phyloP scores from a whole-genome alignment of 345 rosid genomes.

The Lepidium africanum region DNA sequence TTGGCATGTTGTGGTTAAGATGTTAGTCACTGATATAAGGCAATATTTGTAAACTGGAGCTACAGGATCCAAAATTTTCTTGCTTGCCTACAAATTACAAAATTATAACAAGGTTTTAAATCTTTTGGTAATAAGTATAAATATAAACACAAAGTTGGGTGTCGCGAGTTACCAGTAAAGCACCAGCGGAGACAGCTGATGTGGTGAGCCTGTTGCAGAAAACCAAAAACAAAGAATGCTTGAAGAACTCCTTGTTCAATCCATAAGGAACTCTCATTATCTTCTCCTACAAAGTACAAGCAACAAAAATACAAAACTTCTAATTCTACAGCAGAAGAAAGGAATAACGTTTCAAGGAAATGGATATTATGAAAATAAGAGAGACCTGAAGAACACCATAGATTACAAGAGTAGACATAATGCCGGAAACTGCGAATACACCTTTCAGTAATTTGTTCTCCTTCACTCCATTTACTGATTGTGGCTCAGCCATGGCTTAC shows the following conservation, averaged over 20 bases:
- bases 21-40: slow-evolving; percentile 64
- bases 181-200: slow-evolving; percentile 71
- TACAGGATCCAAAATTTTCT: slow-evolving; percentile 69
- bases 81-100: slow-evolving; percentile 50
- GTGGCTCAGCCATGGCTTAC: slow-evolving; percentile 68
- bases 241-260: slow-evolving; percentile 57
- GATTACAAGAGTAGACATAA: slow-evolving; percentile 89
- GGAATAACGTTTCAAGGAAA: background rate
- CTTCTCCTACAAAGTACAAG: slow-evolving; percentile 53
- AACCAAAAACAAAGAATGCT: slow-evolving; percentile 73
- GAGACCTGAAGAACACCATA: slow-evolving; percentile 84
- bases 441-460: slow-evolving; percentile 67
- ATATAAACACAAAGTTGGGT: background rate
- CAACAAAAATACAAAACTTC: background rate
- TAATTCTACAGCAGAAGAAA: background rate
- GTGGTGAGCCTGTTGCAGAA: slow-evolving; percentile 83
- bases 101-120: background rate
- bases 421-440: slow-evolving; percentile 68
- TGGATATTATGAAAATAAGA: background rate
- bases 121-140: background rate
- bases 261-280: slow-evolving; percentile 92
- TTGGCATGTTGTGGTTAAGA: slow-evolving; percentile 84
- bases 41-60: slow-evolving; percentile 85
- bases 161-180: slow-evolving; percentile 45
- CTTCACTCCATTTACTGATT: slow-evolving; percentile 29